Conservation (phyloP, 2,329 filamentous ascomycete species). For the Aspergillus costaricaensis region DNA sequence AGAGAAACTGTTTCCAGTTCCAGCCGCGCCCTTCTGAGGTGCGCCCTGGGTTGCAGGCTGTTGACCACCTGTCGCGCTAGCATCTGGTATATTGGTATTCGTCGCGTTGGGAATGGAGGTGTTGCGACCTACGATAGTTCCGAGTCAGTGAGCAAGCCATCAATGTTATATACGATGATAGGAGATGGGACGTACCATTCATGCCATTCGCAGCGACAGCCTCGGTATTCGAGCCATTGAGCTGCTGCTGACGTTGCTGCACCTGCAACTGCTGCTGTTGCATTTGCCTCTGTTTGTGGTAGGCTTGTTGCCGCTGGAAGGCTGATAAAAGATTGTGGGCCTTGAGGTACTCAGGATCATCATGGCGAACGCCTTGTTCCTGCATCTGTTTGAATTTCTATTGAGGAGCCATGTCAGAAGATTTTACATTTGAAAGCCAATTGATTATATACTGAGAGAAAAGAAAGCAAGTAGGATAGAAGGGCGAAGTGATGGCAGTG, state of each 20-base stretch:
- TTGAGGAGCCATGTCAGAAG: constrained; percentile 39
- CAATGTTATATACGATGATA: neutral
- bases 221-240: constrained; percentile 41
- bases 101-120: constrained; percentile 38
- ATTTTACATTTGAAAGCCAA: neutral
- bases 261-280: constrained; percentile 47
- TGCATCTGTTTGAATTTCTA: constrained; percentile 92
- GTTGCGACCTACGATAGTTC: constrained; percentile 34
- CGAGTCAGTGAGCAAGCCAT: constrained; percentile 1
- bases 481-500: neutral
- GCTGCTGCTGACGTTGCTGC: constrained; percentile 47
- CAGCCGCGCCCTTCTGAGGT: constrained; percentile 33
- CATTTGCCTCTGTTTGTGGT: constrained; percentile 56
- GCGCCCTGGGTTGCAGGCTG: constrained; percentile 21
- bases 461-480: neutral
- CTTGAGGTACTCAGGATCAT: constrained; percentile 86
- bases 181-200: constrained; percentile 37
- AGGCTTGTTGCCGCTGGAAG: constrained; percentile 65
- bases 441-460: neutral
- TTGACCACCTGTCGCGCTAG: constrained; percentile 24
- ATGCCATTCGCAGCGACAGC: constrained; percentile 41
- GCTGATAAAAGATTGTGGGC: constrained; percentile 72
- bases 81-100: constrained; percentile 24
- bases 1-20: constrained; percentile 63
- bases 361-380: constrained; percentile 74